Evolutionary conservation across 345 rosid genomes (phyloP), one percentile per base, ranked within the genome.

Genomic region (Stellera chamaejasme): DNA sequence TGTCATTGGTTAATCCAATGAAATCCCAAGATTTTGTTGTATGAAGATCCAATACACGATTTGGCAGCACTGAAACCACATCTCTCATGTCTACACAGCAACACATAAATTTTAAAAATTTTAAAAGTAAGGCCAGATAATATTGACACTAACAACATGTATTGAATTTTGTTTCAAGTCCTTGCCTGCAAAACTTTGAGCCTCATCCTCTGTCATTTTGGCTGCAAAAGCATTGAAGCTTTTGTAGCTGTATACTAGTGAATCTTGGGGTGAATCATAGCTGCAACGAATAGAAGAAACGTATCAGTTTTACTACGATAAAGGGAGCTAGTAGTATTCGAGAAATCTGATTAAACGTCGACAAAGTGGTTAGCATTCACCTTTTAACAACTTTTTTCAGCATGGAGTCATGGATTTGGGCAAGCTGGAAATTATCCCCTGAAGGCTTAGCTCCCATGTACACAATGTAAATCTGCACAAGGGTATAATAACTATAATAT

Each of bases 141-240:
- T 36, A 45, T 25, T 19, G 23, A 19, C 23, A 19, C 23, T n/a
- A 19, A 19, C 23, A 11, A 19, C 23, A 19, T 19, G 23, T 43
- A 42, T 36, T 10, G 36, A 10, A 25, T 26, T n/a, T 43, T 52
- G 15, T 27, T 60, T 27, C 23, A 43, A 11, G 32, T 12, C 12
- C 55, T 62, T 39, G 72, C 84, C 74, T 44, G 75, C 60, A 60
- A 66, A 28, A 59, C 28, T 70, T 53, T 61, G 69, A 50, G 51
- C 79, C 54, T 76, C 71, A 56, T 71, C 68, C 53, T 71, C 68
- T 0, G 74, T 68, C 16, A 74, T 49, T 50, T 55, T 74, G 14
- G 82, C 79, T 15, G 77, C 79, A 69, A 78, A 78, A 44, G 68
- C 77, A 49, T 74, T 71, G 56, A 78, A 66, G 58, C 64, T 69